Base-by-base conservation (phyloP, 768 basidiomycete species). In the Coprinopsis sp. region DNA sequence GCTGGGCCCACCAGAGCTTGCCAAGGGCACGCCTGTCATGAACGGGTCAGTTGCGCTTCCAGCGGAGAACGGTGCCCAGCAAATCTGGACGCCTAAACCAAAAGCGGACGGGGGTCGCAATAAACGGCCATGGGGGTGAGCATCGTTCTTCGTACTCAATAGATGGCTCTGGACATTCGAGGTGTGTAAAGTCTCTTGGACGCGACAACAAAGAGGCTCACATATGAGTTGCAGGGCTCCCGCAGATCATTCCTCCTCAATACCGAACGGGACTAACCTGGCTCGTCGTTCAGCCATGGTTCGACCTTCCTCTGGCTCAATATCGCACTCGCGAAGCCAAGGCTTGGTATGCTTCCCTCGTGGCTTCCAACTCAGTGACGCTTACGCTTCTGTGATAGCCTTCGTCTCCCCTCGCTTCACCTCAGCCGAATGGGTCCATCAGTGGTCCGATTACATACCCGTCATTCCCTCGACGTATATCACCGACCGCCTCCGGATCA, bases 401-500 rank as follows among this genome's bases (percentile, higher is more conserved):
- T 60, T 55, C 61, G 46, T 60, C 70, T 46, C 66, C 65, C 33
- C 62, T 67, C 33, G 62, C 64, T 51, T 56, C 64, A 53, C 64
- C 65, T 21, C 60, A 65, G 39, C 55, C 71, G 40, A 77, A 69
- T 49, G 67, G 71, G 33, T 33, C 44, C 54, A 44, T 57, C 74
- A 2, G 76, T 65, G 58, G 76, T 42, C 56, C 76, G 2, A 83
- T 85, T 13, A 51, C 62, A 54, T 69, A 69, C 55, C 66, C 66
- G 18, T 60, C 62, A 49, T 65, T 68, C 51, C 50, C 65, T 24
- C 51, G 60, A 38, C 62, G 52, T 41, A 58, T 62, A 54, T 64
- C 67, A 19, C 59, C 65, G 3, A 46, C 54, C 14, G 33, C 58
- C 3, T 60, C 65, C 3, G 60, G 54, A 11, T 58, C 58, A 11